Base-by-base conservation (phyloP, 2,329 filamentous ascomycete species). In the Colletotrichum trifolii region DNA sequence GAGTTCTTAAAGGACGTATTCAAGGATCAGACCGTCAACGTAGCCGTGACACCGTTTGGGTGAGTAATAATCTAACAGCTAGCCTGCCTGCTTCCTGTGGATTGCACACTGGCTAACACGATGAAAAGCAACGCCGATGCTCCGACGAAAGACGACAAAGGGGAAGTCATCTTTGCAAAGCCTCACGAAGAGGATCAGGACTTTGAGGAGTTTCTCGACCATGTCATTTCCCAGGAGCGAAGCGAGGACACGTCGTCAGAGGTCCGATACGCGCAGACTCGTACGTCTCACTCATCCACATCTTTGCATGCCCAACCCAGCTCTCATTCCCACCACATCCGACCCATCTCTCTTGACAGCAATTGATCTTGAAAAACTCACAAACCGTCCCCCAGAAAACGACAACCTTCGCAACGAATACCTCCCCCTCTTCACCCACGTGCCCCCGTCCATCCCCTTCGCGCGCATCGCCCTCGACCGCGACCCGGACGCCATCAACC, bases 351-450 rank as follows among this genome's bases (percentile, higher is more conserved):
- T 25, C 25, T 25, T 25, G 3, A 25, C 25, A 25, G 4, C 25
- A 5, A 25, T 25, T 25, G 25, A 25, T 15, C 15, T 10, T 46
- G 55, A 25, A 43, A 43, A 17, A 15, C 17, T 50, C 13, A 40
- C 7, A 12, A 38, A 57, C 36, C 11, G 6, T 12, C 33, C 42
- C 8, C 15, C 62, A 89, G 89, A 96, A 80, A 94, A 96, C 73
- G 91, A 95, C 75, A 96, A 95, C 72, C 83, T 96, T 17, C 87
- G 89, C 2, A 82, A 88, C 64, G 93, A 96, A 76, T 96, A 94
- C 74, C 68, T 79, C 0, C 71, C 81, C 0, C 83, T 96, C 2
- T 88, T 89, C 72, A 71, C 79, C 1, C 85, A 92, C 69, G 86
- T 93, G 0, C 89, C 88, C 10, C 76, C 76, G 3, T 84, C 85